Base-by-base conservation (phyloP, 2,329 filamentous ascomycete species). In the Trichoderma sp. region DNA sequence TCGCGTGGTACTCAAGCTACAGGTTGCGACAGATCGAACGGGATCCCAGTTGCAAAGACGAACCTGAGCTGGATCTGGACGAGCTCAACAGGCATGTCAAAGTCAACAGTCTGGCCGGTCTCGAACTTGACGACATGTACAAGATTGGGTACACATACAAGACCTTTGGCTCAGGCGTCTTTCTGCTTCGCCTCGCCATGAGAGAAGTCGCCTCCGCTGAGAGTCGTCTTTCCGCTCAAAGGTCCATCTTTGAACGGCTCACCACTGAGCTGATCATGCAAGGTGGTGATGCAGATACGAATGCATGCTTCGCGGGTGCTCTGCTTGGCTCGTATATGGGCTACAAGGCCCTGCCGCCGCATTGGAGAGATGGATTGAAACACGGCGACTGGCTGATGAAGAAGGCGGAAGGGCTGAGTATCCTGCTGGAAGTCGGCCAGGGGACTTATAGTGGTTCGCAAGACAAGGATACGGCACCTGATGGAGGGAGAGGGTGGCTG, bases 91-190 rank as follows among this genome's bases (percentile, higher is more conserved):
- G 68, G n/a, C 77, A 84, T 68, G 72, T 76, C 6, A 75, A 75
- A 14, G 77, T 76, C 3, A 67, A 73, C 39, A 70, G 68, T 0
- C 71, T 84, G 1, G 72, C 73, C 1, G 77, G 77, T 3, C 72
- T 84, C 45, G 69, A 79, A 54, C 72, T 84, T 19, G 82, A 85
- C 65, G 78, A 81, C 19, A 67, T 68, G 6, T 69, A 70, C 28
- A 77, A 79, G 69, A 83, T 85, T 52, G 83, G 83, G 3, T 84
- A 84, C 66, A 82, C 83, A 28, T 84, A 83, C 71, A 84, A 85
- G 72, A 79, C 80, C 5, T 77, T 85, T 14, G 82, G 82, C 0
- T 77, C 81, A 0, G 81, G 81, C 0, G 73, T 84, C 12, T 68
- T 81, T 19, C 71, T 78, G 12, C 71, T 84, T 9, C 75, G 82